A percentile compares a stretch with the other conserved stretches of the same genome.
phyloP scores from a whole-genome alignment of 345 rosid genomes.

The Ceriops tagal region DNA sequence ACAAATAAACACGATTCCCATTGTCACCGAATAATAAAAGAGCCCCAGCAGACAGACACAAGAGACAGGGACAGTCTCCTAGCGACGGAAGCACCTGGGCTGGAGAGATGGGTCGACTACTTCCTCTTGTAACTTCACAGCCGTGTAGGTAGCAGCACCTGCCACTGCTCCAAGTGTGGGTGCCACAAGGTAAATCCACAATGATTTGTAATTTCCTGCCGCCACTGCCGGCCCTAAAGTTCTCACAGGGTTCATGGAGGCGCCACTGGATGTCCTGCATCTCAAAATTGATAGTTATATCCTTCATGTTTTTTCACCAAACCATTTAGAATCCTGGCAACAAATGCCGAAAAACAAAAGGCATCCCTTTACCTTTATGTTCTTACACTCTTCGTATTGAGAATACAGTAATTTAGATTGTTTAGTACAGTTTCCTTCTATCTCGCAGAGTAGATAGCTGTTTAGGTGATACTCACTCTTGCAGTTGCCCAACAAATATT shows the following conservation, averaged over 20 bases:
- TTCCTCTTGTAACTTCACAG: conserved; percentile 67
- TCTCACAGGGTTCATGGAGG: conserved; percentile 75
- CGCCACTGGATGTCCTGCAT: conserved; percentile 80
- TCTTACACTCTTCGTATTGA: too few relatives aligned
- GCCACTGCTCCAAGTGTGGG: conserved; percentile 82
- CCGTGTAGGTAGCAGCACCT: conserved; percentile 73
- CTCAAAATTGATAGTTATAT: neutral
- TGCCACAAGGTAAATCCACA: conserved; percentile 84
- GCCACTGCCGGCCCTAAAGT: conserved; percentile 96
- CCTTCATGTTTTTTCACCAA: neutral
- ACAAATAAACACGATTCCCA: neutral
- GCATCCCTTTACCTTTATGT: too few relatives aligned
- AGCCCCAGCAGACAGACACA: too few relatives aligned
- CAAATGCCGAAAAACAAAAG: neutral
- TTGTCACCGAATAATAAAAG: neutral
- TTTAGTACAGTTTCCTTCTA: too few relatives aligned
- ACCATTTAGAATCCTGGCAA: neutral
- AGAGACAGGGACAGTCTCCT: neutral
- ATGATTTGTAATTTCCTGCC: conserved; percentile 66
- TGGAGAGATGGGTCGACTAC: conserved; percentile 61
- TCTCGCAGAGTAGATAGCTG: too few relatives aligned
- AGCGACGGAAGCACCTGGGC: conserved; percentile 86
- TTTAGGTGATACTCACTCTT: too few relatives aligned
- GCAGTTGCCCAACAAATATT: too few relatives aligned
- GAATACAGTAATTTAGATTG: too few relatives aligned